phyloP scores from a whole-genome alignment of 495 filamentous ascomycete genomes.

The Neurospora sp. region DNA sequence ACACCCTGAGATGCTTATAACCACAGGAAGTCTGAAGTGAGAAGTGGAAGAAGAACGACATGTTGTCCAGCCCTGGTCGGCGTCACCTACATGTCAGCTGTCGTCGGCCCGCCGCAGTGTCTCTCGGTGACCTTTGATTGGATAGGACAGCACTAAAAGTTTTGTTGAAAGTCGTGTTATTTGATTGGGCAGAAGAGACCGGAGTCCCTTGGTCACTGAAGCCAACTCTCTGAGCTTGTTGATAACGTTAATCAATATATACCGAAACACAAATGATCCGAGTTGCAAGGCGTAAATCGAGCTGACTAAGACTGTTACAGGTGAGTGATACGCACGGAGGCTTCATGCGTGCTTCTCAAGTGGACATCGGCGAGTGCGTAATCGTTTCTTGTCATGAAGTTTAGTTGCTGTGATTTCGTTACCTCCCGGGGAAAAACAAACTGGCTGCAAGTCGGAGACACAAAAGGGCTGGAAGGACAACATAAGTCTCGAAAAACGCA shows the following conservation, averaged over 20 bases:
- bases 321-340: background rate
- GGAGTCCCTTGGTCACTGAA: background rate
- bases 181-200: background rate
- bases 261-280: background rate
- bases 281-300: background rate
- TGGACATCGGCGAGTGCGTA: background rate
- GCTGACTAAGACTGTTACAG: background rate
- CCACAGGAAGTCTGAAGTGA: background rate
- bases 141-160: background rate
- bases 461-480: background rate
- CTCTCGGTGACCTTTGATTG: background rate
- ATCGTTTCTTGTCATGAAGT: background rate
- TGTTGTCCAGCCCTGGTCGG: background rate
- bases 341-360: background rate
- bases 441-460: background rate
- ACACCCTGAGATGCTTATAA: background rate
- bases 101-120: background rate
- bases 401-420: background rate
- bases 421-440: background rate
- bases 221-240: background rate
- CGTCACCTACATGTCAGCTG: background rate
- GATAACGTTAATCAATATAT: background rate
- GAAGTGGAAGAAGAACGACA: background rate
- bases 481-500: background rate
- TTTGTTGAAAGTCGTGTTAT: background rate